phyloP scores from a whole-genome alignment of 2,329 filamentous ascomycete species.

The Tolypocladium ophioglossoides region DNA sequence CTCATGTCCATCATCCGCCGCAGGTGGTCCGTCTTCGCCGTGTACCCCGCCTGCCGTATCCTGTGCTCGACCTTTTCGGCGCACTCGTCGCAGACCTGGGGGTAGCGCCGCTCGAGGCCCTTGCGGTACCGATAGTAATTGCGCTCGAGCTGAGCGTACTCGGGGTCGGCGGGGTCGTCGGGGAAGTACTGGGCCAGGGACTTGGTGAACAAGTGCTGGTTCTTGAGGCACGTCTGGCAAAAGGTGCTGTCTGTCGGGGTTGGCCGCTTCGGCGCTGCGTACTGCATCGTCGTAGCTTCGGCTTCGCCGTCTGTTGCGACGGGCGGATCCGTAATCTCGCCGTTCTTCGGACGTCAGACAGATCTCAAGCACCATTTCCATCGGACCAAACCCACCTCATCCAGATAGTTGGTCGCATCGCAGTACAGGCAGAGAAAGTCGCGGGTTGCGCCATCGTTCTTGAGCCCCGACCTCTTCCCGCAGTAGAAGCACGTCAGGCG shows the following conservation, averaged over 20 bases:
- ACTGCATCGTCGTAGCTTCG: conserved; percentile 32
- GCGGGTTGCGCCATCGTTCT: conserved; percentile 45
- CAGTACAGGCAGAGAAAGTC: conserved; percentile 69
- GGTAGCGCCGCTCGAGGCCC: conserved; percentile 72
- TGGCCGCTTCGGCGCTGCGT: conserved; percentile 30
- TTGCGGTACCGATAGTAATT: conserved; percentile 60
- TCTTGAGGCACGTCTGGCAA: conserved; percentile 75
- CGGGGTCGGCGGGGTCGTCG: conserved; percentile 51
- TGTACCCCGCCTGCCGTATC: conserved; percentile 64
- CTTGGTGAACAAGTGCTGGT: conserved; percentile 72
- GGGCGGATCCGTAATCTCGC: conserved; percentile 83
- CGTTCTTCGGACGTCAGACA: conserved; percentile 44
- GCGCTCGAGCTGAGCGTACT: conserved; percentile 58
- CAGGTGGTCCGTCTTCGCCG: conserved; percentile 73
- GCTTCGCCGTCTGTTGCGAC: conserved; percentile 38
- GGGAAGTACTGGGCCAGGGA: conserved; percentile 72
- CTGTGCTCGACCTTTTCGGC: conserved; percentile 61
- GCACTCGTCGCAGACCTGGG: conserved; percentile 77
- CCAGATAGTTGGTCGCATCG: conserved; percentile 80
- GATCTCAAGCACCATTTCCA: fast-evolving
- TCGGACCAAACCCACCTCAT: conserved; percentile 49
- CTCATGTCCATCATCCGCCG: conserved; percentile 63
- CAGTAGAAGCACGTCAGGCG: conserved; percentile 75
- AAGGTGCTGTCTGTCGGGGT: conserved; percentile 32
- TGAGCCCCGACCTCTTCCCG: conserved; percentile 52